phyloP scores from a whole-genome alignment of 768 basidiomycete species.

The Tylopilus sp. region DNA sequence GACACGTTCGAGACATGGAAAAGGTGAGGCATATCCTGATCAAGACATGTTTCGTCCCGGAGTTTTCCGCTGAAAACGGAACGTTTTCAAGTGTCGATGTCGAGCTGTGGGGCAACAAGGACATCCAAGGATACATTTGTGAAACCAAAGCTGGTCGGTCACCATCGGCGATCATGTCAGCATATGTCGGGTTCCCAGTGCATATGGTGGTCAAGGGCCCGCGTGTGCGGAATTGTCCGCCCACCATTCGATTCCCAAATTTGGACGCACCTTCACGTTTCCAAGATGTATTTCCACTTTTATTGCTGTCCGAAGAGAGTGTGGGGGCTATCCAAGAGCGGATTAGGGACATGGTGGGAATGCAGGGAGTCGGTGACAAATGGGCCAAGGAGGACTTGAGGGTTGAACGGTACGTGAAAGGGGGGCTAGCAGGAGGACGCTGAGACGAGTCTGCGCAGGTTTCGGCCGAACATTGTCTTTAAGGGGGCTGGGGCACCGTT shows the following conservation, averaged over 20 bases:
- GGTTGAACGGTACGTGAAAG: slow-evolving; percentile 53
- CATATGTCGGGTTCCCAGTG: slow-evolving; percentile 59
- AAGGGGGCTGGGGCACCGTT: slow-evolving; percentile 62
- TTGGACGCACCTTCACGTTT: slow-evolving; percentile 53
- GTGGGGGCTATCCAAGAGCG: slow-evolving; percentile 48
- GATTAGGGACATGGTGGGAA: slow-evolving; percentile 44
- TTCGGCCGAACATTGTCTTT: slow-evolving; percentile 74
- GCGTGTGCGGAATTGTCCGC: slow-evolving; percentile 43
- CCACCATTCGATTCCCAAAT: slow-evolving; percentile 55
- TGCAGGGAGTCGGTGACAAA: slow-evolving; percentile 44
- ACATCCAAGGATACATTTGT: slow-evolving; percentile 68
- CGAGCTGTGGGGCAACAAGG: slow-evolving; percentile 42
- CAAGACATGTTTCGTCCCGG: not conserved
- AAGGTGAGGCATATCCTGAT: slow-evolving; percentile 39
- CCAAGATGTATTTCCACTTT: slow-evolving; percentile 71
- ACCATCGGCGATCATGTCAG: slow-evolving; percentile 54
- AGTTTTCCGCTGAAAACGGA: not conserved
- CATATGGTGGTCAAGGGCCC: slow-evolving; percentile 69
- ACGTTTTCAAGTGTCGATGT: slow-evolving; percentile 55
- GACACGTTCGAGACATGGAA: slow-evolving; percentile 52
- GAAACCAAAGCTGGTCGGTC: slow-evolving; percentile 40
- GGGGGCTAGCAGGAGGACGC: not conserved
- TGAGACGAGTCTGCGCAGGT: slow-evolving; percentile 39
- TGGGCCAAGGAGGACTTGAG: slow-evolving; percentile 51
- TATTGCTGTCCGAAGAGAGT: slow-evolving; percentile 67